Evolutionary conservation across 345 rosid genomes (phyloP).

Genomic region (Cardiospermum halicacabum): DNA sequence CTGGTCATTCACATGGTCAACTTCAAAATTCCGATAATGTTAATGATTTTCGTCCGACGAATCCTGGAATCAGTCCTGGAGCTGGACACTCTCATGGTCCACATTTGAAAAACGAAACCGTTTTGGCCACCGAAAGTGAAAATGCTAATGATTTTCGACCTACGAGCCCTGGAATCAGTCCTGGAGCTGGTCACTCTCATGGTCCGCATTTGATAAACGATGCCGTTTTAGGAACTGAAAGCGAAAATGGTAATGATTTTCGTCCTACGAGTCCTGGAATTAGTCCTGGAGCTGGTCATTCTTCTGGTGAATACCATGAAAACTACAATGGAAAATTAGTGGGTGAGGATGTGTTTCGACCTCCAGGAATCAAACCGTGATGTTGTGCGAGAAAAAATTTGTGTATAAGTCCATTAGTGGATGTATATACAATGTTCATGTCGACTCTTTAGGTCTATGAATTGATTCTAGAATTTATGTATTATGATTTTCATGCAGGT

Average conservation of each 20-base stretch:
- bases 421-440: too few relatives aligned
- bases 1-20: conserved; percentile 23
- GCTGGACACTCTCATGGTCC: too few relatives aligned
- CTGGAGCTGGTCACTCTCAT: conserved; percentile 31
- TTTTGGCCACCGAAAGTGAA: background rate
- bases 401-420: too few relatives aligned
- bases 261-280: conserved; percentile 33
- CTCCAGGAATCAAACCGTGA: too few relatives aligned
- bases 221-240: too few relatives aligned
- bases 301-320: background rate
- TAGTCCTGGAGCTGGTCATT: conserved; percentile 40
- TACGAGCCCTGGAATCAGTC: conserved; percentile 39
- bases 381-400: too few relatives aligned
- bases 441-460: too few relatives aligned
- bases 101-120: background rate
- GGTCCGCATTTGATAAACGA: too few relatives aligned
- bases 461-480: too few relatives aligned
- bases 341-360: too few relatives aligned
- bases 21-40: conserved; percentile 12
- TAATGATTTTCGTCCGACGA: background rate
- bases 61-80: too few relatives aligned
- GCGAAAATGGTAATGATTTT: background rate
- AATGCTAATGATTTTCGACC: conserved; percentile 20
- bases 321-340: background rate
- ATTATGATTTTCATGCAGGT: too few relatives aligned